Percentiles rank a stretch among this genome's conserved stretches.
Evolutionary conservation across 225 moss, liverwort and hornwort genomes (phyloP).

Genomic region (Anthoceros angustus): DNA sequence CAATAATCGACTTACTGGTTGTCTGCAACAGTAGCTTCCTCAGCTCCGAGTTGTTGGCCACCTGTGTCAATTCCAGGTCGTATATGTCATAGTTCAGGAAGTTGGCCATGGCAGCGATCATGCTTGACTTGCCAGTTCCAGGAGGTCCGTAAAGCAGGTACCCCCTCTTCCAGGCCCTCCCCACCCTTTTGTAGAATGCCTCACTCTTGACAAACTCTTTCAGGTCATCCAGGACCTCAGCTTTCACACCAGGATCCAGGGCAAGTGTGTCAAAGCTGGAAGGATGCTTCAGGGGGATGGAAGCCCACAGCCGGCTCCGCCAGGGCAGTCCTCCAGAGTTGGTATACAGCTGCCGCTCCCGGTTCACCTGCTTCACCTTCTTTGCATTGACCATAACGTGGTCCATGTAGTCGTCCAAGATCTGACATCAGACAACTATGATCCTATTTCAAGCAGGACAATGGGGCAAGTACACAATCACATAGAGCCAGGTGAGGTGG

Average conservation of each 20-base stretch:
- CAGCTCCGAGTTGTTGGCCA: slow-evolving; percentile 15
- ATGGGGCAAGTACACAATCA: too few species aligned
- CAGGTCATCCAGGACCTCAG: slow-evolving; percentile 5
- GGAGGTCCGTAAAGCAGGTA: slow-evolving; percentile 8
- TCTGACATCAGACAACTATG: neutral
- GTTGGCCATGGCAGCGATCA: slow-evolving; percentile 7
- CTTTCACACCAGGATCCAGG: slow-evolving; percentile 6
- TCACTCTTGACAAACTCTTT: neutral
- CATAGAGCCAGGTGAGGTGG: too few species aligned
- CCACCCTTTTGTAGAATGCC: slow-evolving; percentile 5
- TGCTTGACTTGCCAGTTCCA: slow-evolving; percentile 3
- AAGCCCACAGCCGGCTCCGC: neutral
- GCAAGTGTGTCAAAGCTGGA: slow-evolving; percentile 7
- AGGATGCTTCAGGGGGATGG: slow-evolving; percentile 6
- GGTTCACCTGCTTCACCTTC: neutral
- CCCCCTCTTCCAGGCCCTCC: slow-evolving; percentile 7
- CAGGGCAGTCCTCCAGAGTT: neutral
- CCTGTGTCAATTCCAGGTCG: slow-evolving; percentile 7
- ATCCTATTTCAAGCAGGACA: too few species aligned
- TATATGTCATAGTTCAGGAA: slow-evolving; percentile 7
- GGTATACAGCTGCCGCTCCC: slow-evolving; percentile 6
- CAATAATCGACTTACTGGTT: slow-evolving; percentile 20
- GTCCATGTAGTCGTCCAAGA: slow-evolving; percentile 5
- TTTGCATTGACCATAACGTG: slow-evolving; percentile 6
- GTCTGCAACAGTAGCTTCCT: slow-evolving; percentile 16